phyloP scores from a whole-genome alignment of 2,329 filamentous ascomycete species.

The Penicillium sp. region DNA sequence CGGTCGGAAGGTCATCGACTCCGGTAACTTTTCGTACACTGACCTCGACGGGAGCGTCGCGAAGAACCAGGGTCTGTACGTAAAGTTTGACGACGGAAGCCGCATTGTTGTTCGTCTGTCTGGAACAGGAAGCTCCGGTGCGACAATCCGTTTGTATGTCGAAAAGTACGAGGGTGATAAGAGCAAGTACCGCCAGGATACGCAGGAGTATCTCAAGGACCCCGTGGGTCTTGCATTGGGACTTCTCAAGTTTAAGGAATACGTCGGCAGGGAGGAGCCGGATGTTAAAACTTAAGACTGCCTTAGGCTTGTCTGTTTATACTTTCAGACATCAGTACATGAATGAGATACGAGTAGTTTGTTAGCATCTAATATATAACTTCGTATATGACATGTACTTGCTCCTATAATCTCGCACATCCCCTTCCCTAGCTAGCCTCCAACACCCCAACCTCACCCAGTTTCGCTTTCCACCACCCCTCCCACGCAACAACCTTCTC shows the following conservation, averaged over 20 bases:
- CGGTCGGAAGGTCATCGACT: conserved; percentile 83
- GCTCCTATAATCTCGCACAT: neutral
- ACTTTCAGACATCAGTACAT: neutral
- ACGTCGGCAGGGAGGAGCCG: conserved; percentile 87
- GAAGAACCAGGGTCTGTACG: conserved; percentile 94
- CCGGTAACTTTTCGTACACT: conserved; percentile 97
- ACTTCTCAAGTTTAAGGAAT: conserved; percentile 91
- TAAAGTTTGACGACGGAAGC: conserved; percentile 92
- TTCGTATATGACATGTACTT: neutral
- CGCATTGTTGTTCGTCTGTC: conserved; percentile 94
- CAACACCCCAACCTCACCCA: conserved; percentile 32
- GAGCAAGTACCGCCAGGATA: conserved; percentile 77
- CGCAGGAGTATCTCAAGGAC: conserved; percentile 91
- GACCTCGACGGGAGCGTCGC: conserved; percentile 97
- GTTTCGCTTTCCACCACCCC: conserved; percentile 72
- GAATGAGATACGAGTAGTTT: neutral
- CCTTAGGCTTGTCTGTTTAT: neutral
- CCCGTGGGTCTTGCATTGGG: conserved; percentile 85
- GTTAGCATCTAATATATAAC: neutral
- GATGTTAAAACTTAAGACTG: conserved; percentile 86
- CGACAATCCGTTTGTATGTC: conserved; percentile 95
- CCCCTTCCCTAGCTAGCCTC: neutral
- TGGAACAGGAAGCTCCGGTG: conserved; percentile 91
- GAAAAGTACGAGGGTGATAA: conserved; percentile 91
- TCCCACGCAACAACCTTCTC: conserved; percentile 75